These are phyloP conservation scores for Spathaspora boniae DNA, from an alignment of 805 yeast species.

Conservation along the genomic window DNA sequence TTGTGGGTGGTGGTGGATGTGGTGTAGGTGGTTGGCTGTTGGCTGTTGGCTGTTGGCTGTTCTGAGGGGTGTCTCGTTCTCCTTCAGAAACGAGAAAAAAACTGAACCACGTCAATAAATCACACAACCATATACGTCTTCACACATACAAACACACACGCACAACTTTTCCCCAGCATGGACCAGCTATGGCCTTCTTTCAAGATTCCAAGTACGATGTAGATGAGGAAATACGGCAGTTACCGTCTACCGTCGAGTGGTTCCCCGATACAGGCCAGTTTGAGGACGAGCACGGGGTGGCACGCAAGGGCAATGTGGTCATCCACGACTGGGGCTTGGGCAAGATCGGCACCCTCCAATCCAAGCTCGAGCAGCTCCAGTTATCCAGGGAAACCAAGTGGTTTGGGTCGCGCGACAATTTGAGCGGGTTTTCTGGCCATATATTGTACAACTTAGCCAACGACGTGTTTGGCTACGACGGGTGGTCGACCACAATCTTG, in stretches of 20 bases:
- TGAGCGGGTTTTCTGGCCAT: slow-evolving; percentile 8
- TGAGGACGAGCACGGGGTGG: slow-evolving; percentile 9
- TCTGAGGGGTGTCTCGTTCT: no score
- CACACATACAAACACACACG: no score
- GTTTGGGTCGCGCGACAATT: background rate
- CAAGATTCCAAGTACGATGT: slow-evolving; percentile 10
- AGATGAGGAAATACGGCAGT: slow-evolving; percentile 3
- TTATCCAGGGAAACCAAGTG: slow-evolving; percentile 8
- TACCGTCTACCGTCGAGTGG: slow-evolving; percentile 10
- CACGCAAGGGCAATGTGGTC: slow-evolving; percentile 10
- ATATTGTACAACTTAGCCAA: slow-evolving; percentile 42
- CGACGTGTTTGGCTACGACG: slow-evolving; percentile 52
- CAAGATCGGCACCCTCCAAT: slow-evolving; percentile 47
- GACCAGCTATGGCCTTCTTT: background rate
- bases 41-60: background rate
- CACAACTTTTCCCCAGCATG: no score
- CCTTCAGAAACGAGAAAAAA: no score
- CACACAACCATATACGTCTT: no score
- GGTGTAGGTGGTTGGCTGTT: no score
- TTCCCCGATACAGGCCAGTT: slow-evolving; percentile 16
- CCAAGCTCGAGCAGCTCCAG: slow-evolving; percentile 39
- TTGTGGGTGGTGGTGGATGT: background rate
- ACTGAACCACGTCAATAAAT: no score
- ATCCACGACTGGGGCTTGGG: slow-evolving; percentile 46
- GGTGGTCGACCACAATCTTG: slow-evolving; percentile 50